Evolutionary conservation across 1,139 yeast species (phyloP), one percentile per base, ranked within the genome.

Genomic region (Geotrichum europaeum): DNA sequence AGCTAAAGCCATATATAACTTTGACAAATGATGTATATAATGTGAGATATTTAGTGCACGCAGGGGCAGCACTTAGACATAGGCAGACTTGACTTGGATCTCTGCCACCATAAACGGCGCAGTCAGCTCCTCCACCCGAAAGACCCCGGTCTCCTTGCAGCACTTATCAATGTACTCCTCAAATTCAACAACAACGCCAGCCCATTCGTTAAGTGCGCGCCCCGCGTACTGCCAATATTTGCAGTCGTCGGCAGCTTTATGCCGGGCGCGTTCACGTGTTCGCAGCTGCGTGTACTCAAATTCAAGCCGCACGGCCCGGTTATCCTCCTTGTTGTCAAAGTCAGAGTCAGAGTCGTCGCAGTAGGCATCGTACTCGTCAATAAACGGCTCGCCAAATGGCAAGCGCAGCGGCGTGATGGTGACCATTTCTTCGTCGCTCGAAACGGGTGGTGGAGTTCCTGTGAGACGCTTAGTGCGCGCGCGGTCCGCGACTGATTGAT

Each of bases 161-260:
- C 76, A 63, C 57, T 68, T 63, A 49, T 77, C 73, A 66, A 85
- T 77, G 69, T 79, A 87, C 52, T 73, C 72, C 67, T 85, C 87
- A 70, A 84, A 86, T 68, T 85, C 88, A 2, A 77, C 76, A 32
- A 85, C 84, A 49, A 79, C 72, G 2, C 65, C 59, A 60, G 81
- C 80, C 85, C 90, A 84, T 68, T 87, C 94, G 64, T 83, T 83
- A 60, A 87, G 70, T n/a, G 88, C 78, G 62, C 83, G 79, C 9
- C 91, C 91, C 36, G 85, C 75, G 62, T 81, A 73, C 58, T 74
- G 71, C 76, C 77, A 75, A 59, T 65, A 64, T 59, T 69, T 64
- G 59, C 69, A 64, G 55, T 71, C 68, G 51, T 68, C 69, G 3
- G 59, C 43, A 28, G 47, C n/a, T 43, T 56, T 56, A 15, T 24